Evolutionary conservation across 768 basidiomycete genomes (phyloP).

Genomic region (Naganishia friedmannii): DNA sequence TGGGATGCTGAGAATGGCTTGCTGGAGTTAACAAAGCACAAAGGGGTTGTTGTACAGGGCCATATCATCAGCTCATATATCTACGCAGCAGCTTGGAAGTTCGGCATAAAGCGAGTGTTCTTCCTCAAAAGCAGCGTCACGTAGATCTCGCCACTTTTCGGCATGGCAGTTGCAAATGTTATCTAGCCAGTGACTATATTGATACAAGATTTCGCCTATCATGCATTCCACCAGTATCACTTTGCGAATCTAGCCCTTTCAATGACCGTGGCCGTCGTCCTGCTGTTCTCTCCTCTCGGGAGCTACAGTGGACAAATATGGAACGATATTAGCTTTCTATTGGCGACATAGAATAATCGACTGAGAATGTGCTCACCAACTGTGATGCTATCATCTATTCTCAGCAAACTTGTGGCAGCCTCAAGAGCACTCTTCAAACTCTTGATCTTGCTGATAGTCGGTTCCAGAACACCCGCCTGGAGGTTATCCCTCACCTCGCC

Average conservation of each 20-base stretch:
- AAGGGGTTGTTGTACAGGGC: slow-evolving; percentile 1
- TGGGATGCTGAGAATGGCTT: too few species aligned
- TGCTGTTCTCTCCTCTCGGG: slow-evolving; percentile 47
- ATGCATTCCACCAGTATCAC: not conserved
- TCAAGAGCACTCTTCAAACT: slow-evolving; percentile 96
- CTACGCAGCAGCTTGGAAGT: too few species aligned
- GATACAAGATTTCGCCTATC: slow-evolving; percentile 5
- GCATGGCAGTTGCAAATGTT: not conserved
- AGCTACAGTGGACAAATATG: slow-evolving; percentile 15
- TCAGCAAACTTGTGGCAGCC: slow-evolving; percentile 86
- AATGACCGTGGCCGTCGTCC: slow-evolving; percentile 51
- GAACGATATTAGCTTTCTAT: not conserved
- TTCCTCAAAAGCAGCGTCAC: not conserved
- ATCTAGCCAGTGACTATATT: slow-evolving; percentile 3
- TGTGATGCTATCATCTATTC: slow-evolving; percentile 68
- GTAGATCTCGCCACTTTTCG: too few species aligned
- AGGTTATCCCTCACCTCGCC: slow-evolving; percentile 95
- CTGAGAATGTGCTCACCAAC: slow-evolving; percentile 36
- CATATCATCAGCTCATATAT: too few species aligned
- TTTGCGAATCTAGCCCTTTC: slow-evolving; percentile 26
- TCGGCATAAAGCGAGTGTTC: not conserved
- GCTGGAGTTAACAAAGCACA: not conserved
- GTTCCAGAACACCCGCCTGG: slow-evolving; percentile 86
- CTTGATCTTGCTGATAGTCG: slow-evolving; percentile 94
- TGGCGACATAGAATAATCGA: too few species aligned